Evolutionary conservation across 805 yeast species (phyloP), one percentile per base, ranked within the genome.

Genomic region (Cyberlindnera misumaiensis): DNA sequence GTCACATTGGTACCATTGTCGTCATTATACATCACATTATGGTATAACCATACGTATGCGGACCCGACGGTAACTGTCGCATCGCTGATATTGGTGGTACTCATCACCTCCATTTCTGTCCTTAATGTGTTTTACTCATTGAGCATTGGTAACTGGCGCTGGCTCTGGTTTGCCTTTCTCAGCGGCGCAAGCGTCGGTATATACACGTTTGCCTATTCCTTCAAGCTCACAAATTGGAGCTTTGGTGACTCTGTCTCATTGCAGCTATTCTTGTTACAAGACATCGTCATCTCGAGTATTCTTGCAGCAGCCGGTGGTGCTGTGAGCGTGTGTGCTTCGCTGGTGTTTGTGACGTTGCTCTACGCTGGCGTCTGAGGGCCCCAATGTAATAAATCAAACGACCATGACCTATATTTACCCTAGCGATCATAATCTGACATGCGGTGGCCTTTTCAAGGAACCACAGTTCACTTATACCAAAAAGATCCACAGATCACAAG

Each of bases 61-160:
- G 44, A 39, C n/a, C 29, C 46, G 2, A 32, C 46, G 7, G 41
- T 57, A 11, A 37, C 48, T 5, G 17, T 49, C 20, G 45, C 51
- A 14, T 44, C 40, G 10, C 11, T 51, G 4, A 25, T 58, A 8
- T 28, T 51, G 2, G 28, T 58, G 4, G 13, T 35, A 1, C 27
- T 58, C 12, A 32, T 51, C 5, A 30, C 36, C 5, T 16, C 48
- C 16, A 49, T 53, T 20, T 49, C 49, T 7, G 39, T 42, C 2
- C 25, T 57, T 32, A 51, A 53, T 40, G 33, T 52, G 24, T 49
- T 52, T 33, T 43, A 55, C 20, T 42, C 51, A 11, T 35, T 56
- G 11, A 38, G 51, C 20, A 43, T 48, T 14, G 61, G 61, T 13
- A 50, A 55, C 32, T 55, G 61, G 60, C 51, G 48, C 32, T 58